A percentile compares a stretch with the other conserved stretches of the same genome.
phyloP scores from a whole-genome alignment of 2,329 filamentous ascomycete species.

The Anisogramma anomala region DNA sequence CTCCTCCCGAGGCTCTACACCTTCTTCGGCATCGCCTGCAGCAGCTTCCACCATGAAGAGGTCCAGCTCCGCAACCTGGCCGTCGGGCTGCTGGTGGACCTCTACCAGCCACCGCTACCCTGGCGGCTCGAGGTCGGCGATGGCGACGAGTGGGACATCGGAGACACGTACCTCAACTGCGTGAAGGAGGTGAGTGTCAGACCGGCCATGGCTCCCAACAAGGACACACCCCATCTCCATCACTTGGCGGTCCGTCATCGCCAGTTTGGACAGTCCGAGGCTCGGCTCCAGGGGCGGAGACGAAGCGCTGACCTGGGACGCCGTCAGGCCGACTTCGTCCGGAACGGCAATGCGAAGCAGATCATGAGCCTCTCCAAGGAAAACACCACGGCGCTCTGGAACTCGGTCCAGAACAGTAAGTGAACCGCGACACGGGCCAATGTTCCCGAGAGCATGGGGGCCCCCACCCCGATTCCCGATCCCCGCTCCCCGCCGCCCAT shows the following conservation, averaged over 20 bases:
- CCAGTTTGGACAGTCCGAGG: too few species aligned
- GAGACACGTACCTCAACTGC: constrained; percentile 52
- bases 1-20: constrained; percentile 42
- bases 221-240: neutral
- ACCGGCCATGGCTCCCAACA: too few species aligned
- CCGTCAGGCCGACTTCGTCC: constrained; percentile 65
- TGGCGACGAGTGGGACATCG: constrained; percentile 47
- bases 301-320: constrained; percentile 1
- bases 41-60: constrained; percentile 47
- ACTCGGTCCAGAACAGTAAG: constrained; percentile 61
- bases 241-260: too few species aligned
- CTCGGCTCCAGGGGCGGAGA: neutral
- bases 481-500: too few species aligned
- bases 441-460: neutral
- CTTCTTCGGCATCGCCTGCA: constrained; percentile 43
- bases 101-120: constrained; percentile 43
- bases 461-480: too few species aligned
- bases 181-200: constrained; percentile 44
- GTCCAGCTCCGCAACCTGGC: constrained; percentile 41
- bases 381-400: constrained; percentile 74
- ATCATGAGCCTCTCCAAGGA: constrained; percentile 83
- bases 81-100: constrained; percentile 43
- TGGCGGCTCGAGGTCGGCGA: constrained; percentile 45
- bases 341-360: constrained; percentile 77
- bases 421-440: constrained; percentile 5